Conservation (phyloP, 2,329 filamentous ascomycete genomes). For the Pseudopyricularia javanii region DNA sequence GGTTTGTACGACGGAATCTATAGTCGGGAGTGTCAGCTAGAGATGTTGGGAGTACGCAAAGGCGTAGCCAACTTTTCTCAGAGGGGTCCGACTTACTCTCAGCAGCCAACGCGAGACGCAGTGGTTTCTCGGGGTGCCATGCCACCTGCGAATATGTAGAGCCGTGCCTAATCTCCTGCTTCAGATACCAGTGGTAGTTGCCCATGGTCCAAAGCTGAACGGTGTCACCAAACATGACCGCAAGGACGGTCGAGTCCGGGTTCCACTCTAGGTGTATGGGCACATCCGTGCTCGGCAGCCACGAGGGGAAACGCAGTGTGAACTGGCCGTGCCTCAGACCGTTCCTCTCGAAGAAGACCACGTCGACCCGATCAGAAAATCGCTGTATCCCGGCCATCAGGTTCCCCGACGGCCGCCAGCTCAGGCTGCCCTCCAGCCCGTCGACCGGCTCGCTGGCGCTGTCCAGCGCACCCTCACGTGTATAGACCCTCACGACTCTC, state of each 20-base stretch:
- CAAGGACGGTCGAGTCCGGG: slow-evolving; percentile 78
- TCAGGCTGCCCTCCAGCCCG: slow-evolving; percentile 73
- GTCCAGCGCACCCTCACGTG: slow-evolving; percentile 78
- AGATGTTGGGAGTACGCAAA: not conserved
- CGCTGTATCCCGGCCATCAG: slow-evolving; percentile 79
- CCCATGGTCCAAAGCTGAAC: slow-evolving; percentile 95
- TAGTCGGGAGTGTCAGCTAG: slow-evolving; percentile 7
- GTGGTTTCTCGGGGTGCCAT: slow-evolving; percentile 81
- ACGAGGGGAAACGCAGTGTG: slow-evolving; percentile 42
- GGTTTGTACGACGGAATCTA: slow-evolving; percentile 38
- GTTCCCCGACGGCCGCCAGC: slow-evolving; percentile 86
- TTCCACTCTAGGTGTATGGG: slow-evolving; percentile 73
- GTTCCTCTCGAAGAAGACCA: slow-evolving; percentile 94
- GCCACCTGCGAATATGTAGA: slow-evolving; percentile 22
- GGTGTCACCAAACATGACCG: slow-evolving; percentile 60
- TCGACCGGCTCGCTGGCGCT: slow-evolving; percentile 93
- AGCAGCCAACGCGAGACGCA: slow-evolving; percentile 50
- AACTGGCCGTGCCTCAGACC: slow-evolving; percentile 96
- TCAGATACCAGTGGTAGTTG: slow-evolving; percentile 97
- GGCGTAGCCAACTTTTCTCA: not conserved
- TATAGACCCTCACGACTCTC: slow-evolving; percentile 80
- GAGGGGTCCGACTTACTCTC: slow-evolving; percentile 23
- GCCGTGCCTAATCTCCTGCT: slow-evolving; percentile 61
- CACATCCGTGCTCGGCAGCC: slow-evolving; percentile 4
- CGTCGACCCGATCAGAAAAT: slow-evolving; percentile 54